Base-by-base conservation (phyloP, 2,329 filamentous ascomycete genomes). In the Neobulgaria alba region DNA sequence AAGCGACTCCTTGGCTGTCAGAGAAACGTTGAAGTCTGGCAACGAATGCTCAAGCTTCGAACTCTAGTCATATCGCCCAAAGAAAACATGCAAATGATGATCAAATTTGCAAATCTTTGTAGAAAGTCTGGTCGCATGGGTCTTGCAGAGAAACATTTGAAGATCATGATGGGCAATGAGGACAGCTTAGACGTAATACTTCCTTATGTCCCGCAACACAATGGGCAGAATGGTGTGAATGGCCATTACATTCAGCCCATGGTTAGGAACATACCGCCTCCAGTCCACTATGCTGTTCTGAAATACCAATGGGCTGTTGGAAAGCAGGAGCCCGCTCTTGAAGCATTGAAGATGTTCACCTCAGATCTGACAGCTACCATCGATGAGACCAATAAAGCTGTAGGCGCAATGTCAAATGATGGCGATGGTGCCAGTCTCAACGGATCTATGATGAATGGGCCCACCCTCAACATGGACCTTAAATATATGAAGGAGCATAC, bases 11-110 rank as follows among this genome's bases (percentile, higher is more conserved):
- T 92, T 59, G 92, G 92, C 10, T 95, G 92, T 53, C 90, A 98
- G 62, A 83, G 92, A 42, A 95, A 96, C 54, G 89, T 95, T 15
- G 92, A 99, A 57, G 87, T 96, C 3, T 99, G 92, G 92, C 89
- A 95, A 60, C 79, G 92, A 45, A 96, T 96, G 87, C 78, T 99
- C 41, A 92, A 95, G 59, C 80, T 98, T 21, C 80, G 92, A 45
- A 85, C 88, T 15, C 72, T 99, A 38, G 92, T 99, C 44, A 90
- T 96, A 46, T 82, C 82, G 1, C 90, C 93, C 0, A 78, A 78
- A 23, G 89, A 99, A 61, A 95, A 95, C 57, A 87, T 94, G 71
- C 85, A 94, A 56, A 98, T 98, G 88, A 95, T 89, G 80, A 96
- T 98, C 69, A 99, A 98, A 61, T 98, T 95, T 61, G 86, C 92